Conservation (phyloP, 805 yeast species). For the Zygoascus bituminiphila region DNA sequence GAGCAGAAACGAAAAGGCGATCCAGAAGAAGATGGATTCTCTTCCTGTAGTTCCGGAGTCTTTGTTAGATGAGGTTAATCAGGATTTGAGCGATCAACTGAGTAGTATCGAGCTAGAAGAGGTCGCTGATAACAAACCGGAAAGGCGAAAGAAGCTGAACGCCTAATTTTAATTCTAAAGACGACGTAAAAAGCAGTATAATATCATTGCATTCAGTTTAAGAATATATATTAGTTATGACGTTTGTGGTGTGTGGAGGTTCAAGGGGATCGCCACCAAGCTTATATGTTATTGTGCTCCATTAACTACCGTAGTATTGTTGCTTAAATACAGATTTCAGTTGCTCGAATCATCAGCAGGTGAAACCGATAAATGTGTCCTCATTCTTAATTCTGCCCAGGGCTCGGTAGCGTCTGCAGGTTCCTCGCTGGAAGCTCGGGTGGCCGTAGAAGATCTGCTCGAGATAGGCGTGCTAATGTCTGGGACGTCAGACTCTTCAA, state of each 20-base stretch:
- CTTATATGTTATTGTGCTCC: no score
- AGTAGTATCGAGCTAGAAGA: background rate
- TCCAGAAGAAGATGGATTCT: background rate
- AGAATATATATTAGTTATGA: no score
- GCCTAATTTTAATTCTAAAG: no score
- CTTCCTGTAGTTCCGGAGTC: constrained; percentile 5
- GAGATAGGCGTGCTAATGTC: background rate
- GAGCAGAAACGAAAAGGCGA: constrained; percentile 3
- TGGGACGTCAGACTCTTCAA: background rate
- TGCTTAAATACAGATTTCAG: no score
- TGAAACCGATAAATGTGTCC: background rate
- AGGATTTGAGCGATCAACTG: background rate
- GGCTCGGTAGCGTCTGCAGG: background rate
- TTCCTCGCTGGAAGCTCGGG: background rate
- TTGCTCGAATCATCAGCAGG: background rate
- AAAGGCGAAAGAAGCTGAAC: no score
- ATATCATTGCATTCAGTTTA: no score
- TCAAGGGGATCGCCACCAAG: no score
- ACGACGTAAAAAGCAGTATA: no score
- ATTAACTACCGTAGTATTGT: no score
- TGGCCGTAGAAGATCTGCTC: background rate
- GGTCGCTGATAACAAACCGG: no score
- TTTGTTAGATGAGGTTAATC: background rate
- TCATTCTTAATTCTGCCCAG: background rate
- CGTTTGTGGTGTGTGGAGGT: no score